phyloP scores from a whole-genome alignment of 768 basidiomycete genomes.

The Cystofilobasidium bisporidii region DNA sequence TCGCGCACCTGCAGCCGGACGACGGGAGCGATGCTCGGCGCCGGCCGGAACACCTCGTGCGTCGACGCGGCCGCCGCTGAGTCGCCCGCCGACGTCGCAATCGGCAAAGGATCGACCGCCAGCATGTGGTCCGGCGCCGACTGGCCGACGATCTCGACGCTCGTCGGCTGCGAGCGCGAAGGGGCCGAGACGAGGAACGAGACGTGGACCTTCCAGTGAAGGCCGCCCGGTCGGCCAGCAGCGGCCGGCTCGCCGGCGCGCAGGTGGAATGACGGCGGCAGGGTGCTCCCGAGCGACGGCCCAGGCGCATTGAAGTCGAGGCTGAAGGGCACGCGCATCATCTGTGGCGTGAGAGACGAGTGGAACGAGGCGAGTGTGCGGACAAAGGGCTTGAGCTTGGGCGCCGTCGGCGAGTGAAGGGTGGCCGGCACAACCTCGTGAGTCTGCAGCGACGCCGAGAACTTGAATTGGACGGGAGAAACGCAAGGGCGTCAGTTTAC shows the following conservation, averaged over 20 bases:
- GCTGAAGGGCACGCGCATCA: constrained; percentile 69
- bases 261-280: constrained; percentile 52
- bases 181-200: constrained; percentile 67
- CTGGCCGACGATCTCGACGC: constrained; percentile 51
- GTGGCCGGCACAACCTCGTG: constrained; percentile 55
- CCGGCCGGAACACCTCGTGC: constrained; percentile 56
- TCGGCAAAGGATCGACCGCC: constrained; percentile 53
- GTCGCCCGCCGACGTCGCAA: constrained; percentile 61
- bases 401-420: constrained; percentile 51
- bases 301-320: constrained; percentile 89
- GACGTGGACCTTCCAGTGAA: constrained; percentile 82
- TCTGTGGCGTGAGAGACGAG: constrained; percentile 61
- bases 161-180: constrained; percentile 39
- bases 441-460: constrained; percentile 80
- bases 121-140: neutral
- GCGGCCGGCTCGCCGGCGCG: constrained; percentile 43
- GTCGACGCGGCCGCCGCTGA: constrained; percentile 52
- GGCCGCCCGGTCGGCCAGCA: constrained; percentile 50
- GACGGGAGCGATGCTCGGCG: constrained; percentile 24
- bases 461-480: constrained; percentile 44
- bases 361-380: constrained; percentile 72
- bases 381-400: constrained; percentile 32
- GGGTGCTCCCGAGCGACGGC: constrained; percentile 49
- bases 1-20: constrained; percentile 33
- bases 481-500: neutral